phyloP scores from a whole-genome alignment of 78 protist genomes.

The Guillardia theta region DNA sequence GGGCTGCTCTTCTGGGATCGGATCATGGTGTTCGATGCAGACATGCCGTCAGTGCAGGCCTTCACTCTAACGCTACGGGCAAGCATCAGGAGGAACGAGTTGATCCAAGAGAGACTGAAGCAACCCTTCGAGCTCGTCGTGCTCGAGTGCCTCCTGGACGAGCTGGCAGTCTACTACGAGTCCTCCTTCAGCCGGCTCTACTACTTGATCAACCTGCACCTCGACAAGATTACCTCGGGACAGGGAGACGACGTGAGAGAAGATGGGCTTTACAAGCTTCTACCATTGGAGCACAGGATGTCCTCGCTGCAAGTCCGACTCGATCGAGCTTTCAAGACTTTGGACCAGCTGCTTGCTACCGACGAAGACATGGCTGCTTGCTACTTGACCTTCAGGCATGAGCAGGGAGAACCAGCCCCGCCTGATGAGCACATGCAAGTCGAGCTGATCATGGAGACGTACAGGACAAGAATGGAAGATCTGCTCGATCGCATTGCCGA shows the following conservation, averaged over 20 bases:
- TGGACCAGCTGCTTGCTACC: background rate
- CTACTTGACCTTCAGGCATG: background rate
- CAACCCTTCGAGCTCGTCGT: constrained; percentile 25
- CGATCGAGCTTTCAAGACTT: background rate
- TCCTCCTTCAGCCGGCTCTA: background rate
- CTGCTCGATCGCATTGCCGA: background rate
- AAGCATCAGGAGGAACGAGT: background rate
- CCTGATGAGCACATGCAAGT: constrained; percentile 10
- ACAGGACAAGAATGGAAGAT: background rate
- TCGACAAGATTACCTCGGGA: background rate
- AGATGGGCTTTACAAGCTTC: background rate
- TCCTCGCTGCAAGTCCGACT: background rate
- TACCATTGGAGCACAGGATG: background rate
- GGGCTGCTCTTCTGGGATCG: background rate
- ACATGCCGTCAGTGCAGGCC: background rate
- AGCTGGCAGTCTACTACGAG: background rate
- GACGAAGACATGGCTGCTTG: constrained; percentile 30
- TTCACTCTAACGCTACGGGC: background rate
- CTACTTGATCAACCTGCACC: background rate
- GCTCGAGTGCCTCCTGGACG: constrained; percentile 12
- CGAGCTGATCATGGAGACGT: constrained; percentile 14
- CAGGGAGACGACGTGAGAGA: background rate
- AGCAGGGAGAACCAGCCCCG: background rate
- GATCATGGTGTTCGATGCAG: background rate
- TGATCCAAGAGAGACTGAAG: background rate